Conservation (phyloP, 768 basidiomycete species). For the Boletus reticuloceps region DNA sequence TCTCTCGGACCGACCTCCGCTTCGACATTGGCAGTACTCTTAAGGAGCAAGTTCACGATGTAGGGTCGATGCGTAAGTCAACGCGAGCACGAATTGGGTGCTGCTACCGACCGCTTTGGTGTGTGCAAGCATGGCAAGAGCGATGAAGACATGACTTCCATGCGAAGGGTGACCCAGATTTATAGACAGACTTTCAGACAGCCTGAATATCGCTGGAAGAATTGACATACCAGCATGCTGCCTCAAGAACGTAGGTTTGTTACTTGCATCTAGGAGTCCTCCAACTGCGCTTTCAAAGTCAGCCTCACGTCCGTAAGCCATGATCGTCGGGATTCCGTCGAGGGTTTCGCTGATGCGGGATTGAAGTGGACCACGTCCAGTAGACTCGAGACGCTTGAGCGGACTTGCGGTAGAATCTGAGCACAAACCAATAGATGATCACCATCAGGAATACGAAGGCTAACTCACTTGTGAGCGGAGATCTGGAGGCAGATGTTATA, state of each 20-base stretch:
- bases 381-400: slow-evolving; percentile 45
- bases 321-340: slow-evolving; percentile 44
- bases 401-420: slow-evolving; percentile 45
- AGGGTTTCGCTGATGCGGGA: slow-evolving; percentile 52
- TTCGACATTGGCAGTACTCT: slow-evolving; percentile 25
- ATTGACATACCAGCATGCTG: slow-evolving; percentile 21
- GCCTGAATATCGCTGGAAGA: too few species aligned
- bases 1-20: slow-evolving; percentile 19
- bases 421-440: slow-evolving; percentile 41
- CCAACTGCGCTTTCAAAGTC: slow-evolving; percentile 26
- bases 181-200: slow-evolving; percentile 13
- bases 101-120: slow-evolving; percentile 22
- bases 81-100: slow-evolving; percentile 26
- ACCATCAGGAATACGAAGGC: slow-evolving; percentile 25
- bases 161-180: slow-evolving; percentile 32
- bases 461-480: slow-evolving; percentile 19
- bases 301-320: slow-evolving; percentile 41
- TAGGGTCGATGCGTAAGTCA: slow-evolving; percentile 27
- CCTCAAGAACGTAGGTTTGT: slow-evolving; percentile 29
- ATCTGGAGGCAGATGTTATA: slow-evolving; percentile 8
- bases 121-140: slow-evolving; percentile 27
- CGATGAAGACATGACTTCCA: slow-evolving; percentile 28
- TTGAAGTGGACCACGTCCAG: slow-evolving; percentile 48
- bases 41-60: slow-evolving; percentile 28
- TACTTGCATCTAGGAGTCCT: slow-evolving; percentile 22